Evolutionary conservation across 2,329 filamentous ascomycete genomes (phyloP).

Genomic region (Alternaria gansuensis): DNA sequence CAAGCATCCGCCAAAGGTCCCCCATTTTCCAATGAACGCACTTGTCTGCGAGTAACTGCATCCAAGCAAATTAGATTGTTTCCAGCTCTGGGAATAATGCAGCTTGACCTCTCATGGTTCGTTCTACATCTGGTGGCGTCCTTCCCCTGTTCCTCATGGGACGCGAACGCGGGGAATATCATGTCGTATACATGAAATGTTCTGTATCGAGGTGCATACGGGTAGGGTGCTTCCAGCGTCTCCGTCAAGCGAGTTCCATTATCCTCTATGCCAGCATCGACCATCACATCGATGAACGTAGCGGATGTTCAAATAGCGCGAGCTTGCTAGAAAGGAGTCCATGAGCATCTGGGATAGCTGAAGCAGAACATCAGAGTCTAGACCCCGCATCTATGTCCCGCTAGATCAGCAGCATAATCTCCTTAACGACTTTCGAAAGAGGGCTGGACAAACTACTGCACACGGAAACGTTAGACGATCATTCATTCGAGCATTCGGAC

Average conservation of each 20-base stretch:
- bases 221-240: neutral
- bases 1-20: neutral
- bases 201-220: neutral
- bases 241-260: neutral
- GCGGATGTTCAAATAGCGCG: neutral
- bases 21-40: neutral
- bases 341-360: neutral
- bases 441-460: neutral
- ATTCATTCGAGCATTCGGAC: neutral
- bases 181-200: neutral
- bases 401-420: conserved; percentile 4
- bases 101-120: neutral
- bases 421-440: conserved; percentile 21
- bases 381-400: conserved; percentile 1
- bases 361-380: neutral
- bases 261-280: neutral
- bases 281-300: neutral
- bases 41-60: neutral
- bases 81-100: neutral
- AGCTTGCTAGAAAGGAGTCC: neutral
- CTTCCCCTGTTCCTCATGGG: neutral
- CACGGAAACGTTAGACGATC: conserved; percentile 29
- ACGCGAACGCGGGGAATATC: conserved; percentile 11
- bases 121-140: neutral
- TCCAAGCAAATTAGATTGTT: neutral